Evolutionary conservation across 352 stramenopile genomes (phyloP), one percentile per base, ranked within the genome.

Genomic region (Phytopythium chamaehyphon): DNA sequence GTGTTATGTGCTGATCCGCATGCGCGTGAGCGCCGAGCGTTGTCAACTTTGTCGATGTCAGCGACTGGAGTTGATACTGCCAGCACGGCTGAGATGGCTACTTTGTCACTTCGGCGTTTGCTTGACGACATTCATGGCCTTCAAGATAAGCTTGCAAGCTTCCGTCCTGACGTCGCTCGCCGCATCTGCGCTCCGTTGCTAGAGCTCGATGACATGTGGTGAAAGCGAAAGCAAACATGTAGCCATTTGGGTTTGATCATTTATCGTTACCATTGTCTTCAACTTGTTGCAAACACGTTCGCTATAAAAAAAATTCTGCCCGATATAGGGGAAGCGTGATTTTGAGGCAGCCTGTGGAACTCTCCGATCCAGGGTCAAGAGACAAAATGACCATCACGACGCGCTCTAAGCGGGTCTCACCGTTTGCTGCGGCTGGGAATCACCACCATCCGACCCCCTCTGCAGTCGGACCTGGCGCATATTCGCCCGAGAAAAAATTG

Each of bases 351-450:
- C n/a, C n/a, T n/a, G n/a, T n/a, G n/a, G n/a, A n/a, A n/a, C n/a
- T n/a, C n/a, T 33, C 10, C 11, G 44, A 51, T 39, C 42, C 23
- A 42, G 33, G 22, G 2, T 1, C 38, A 19, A 35, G 14, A 35
- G 33, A 16, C 24, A 61, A 23, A 37, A 89, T 89, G 81, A 86
- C 78, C 10, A 89, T 88, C 61, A 91, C 81, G 53, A 88, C 81
- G 42, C 78, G 81, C 24, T 89, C 77, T 24, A 86, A 88, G 68
- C 77, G 81, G 19, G 72, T 83, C 50, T 86, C 81, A 21, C 47
- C 73, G 36, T 89, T 88, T 54, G 75, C 59, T 33, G 55, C 61
- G 1, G 35, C 33, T 18, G 45, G 28, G 4, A 28, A 22, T 21
- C 45, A 10, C 3, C 52, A 54, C 16, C 26, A 59, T 21, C 55